Conservation (phyloP, 1,284 basidiomycete species). For the Papiliotrema laurentii region DNA sequence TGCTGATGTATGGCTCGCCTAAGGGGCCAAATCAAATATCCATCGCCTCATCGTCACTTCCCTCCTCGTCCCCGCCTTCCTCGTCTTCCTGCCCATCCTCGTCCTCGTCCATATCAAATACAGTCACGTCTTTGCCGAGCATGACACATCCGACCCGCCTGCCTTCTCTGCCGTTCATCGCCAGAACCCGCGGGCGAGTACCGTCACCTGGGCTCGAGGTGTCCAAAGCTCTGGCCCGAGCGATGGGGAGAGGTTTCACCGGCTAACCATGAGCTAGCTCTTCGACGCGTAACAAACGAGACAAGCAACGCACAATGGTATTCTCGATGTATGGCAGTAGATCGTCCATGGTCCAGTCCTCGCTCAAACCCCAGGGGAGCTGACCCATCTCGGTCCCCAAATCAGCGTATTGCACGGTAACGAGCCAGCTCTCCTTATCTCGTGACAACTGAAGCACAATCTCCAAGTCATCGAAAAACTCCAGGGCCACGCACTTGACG, state of each 20-base stretch:
- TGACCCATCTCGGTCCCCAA: constrained; percentile 5
- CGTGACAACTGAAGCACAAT: constrained; percentile 25
- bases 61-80: constrained; percentile 16
- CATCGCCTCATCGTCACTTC: too few species aligned
- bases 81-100: constrained; percentile 28
- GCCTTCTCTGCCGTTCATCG: constrained; percentile 35
- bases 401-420: constrained; percentile 15
- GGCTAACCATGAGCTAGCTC: background rate
- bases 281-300: background rate
- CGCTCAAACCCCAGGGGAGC: background rate
- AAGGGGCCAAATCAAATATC: background rate
- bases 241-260: background rate
- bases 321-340: background rate
- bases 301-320: too few species aligned
- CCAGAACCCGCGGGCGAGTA: too few species aligned
- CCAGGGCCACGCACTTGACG: constrained; percentile 9
- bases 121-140: constrained; percentile 24
- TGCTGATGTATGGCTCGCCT: too few species aligned
- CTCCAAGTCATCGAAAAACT: constrained; percentile 41
- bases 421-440: constrained; percentile 16
- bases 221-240: constrained; percentile 1
- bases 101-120: constrained; percentile 36
- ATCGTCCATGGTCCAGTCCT: background rate
- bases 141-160: constrained; percentile 33
- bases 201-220: too few species aligned